These are phyloP conservation scores for Monosporascus sp. DNA, from an alignment of 2,329 filamentous ascomycete species.

Conservation along the genomic window DNA sequence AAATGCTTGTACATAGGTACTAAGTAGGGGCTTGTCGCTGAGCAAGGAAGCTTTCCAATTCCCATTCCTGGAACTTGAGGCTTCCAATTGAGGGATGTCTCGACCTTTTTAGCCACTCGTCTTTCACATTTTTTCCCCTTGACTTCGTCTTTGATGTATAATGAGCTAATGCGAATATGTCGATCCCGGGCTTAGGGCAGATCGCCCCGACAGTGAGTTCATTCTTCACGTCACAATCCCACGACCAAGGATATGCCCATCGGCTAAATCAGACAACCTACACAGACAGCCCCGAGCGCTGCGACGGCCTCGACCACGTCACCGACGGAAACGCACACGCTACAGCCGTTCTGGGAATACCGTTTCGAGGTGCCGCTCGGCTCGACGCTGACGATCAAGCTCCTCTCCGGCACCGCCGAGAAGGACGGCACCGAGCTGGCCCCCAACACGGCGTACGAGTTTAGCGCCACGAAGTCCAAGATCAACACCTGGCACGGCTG, in stretches of 20 bases:
- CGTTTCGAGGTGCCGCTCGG: constrained; percentile 64
- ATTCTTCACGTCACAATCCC: constrained; percentile 3
- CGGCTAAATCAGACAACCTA: not conserved
- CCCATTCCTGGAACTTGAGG: too few relatives aligned
- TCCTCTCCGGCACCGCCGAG: constrained; percentile 80
- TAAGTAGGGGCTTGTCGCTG: too few relatives aligned
- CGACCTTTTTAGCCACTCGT: too few relatives aligned
- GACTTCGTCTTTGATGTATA: not conserved
- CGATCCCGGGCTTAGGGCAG: constrained; percentile 69
- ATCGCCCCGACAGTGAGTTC: constrained; percentile 52
- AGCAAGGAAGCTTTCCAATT: too few relatives aligned
- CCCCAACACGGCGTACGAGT: constrained; percentile 70
- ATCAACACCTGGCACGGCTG: constrained; percentile 93
- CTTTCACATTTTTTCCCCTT: not conserved
- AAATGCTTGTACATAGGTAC: too few relatives aligned
- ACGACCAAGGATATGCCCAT: not conserved
- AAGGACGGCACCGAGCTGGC: constrained; percentile 94
- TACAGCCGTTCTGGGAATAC: constrained; percentile 69
- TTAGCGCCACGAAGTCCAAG: constrained; percentile 77
- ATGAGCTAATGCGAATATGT: constrained; percentile 45
- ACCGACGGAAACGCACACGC: constrained; percentile 41
- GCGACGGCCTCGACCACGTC: constrained; percentile 24
- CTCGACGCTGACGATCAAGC: constrained; percentile 45
- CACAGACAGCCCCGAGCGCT: constrained; percentile 15
- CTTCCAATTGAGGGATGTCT: not conserved